These are phyloP conservation scores for Lactarius trivialis DNA, from an alignment of 768 basidiomycete genomes.

Conservation along the genomic window DNA sequence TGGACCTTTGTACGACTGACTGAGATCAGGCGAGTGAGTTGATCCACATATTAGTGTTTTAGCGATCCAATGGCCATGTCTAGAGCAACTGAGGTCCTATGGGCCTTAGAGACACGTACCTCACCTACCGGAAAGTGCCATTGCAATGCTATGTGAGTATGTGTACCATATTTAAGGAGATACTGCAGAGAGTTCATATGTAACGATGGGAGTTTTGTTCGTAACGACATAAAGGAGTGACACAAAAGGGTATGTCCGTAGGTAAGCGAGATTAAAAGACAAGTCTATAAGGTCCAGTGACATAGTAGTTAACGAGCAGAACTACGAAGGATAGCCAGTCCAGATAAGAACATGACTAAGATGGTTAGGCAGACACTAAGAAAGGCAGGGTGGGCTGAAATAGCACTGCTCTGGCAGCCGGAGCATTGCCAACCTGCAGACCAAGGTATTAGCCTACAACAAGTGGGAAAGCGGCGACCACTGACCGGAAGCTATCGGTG, in stretches of 20 bases:
- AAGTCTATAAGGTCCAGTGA: constrained; percentile 14
- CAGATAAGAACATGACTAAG: constrained; percentile 61
- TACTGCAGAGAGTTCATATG: constrained; percentile 13
- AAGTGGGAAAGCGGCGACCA: constrained; percentile 9
- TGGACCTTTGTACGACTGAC: not conserved
- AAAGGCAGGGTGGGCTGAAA: constrained; percentile 46
- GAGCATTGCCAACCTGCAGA: constrained; percentile 50
- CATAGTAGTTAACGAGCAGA: constrained; percentile 22
- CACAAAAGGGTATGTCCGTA: constrained; percentile 6
- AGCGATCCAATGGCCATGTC: not conserved
- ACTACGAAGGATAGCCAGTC: constrained; percentile 48
- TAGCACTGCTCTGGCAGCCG: constrained; percentile 41
- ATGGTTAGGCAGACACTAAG: constrained; percentile 49
- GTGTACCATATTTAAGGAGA: not conserved
- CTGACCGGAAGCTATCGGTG: constrained; percentile 50
- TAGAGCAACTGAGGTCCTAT: not conserved
- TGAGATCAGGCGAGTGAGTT: not conserved
- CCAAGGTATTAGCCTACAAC: not conserved
- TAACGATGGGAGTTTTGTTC: not conserved
- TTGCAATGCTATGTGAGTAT: not conserved
- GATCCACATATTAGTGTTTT: not conserved
- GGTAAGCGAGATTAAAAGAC: constrained; percentile 8
- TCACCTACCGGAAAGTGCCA: not conserved
- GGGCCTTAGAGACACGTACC: not conserved
- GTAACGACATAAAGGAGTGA: constrained; percentile 14